Conservation (phyloP, 345 rosid species). For the Pistacia vera region DNA sequence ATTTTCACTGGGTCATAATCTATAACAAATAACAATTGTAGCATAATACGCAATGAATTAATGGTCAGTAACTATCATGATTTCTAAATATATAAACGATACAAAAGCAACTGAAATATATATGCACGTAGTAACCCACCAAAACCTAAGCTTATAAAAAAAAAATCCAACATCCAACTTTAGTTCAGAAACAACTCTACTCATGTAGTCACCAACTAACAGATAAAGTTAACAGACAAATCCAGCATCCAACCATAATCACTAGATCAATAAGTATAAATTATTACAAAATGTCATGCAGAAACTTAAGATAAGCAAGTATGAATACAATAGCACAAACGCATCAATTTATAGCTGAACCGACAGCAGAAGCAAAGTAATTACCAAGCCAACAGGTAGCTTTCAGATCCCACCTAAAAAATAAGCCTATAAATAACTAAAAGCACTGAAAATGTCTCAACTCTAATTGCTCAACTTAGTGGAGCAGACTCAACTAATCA, state of each 20-base stretch:
- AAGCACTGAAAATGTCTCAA: neutral
- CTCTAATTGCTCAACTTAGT: neutral
- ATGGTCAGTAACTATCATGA: neutral
- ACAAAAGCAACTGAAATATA: neutral
- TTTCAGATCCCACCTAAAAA: neutral
- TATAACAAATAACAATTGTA: neutral
- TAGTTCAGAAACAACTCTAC: neutral
- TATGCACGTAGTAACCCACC: neutral
- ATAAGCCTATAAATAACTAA: neutral
- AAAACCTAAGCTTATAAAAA: neutral
- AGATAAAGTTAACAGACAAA: neutral
- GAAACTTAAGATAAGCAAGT: neutral
- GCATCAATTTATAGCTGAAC: neutral
- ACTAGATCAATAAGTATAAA: neutral
- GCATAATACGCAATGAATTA: neutral
- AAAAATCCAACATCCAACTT: neutral
- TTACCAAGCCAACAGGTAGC: neutral
- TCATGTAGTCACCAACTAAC: neutral
- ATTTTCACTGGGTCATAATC: neutral
- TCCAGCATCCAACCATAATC: neutral
- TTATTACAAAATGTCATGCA: neutral
- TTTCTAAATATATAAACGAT: neutral
- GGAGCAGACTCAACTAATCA: neutral
- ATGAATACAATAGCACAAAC: neutral
- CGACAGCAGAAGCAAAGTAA: conserved; percentile 9